These are phyloP conservation scores for Coemansia sp. DNA, from an alignment of 192 early-diverging fungal species.

Conservation along the genomic window DNA sequence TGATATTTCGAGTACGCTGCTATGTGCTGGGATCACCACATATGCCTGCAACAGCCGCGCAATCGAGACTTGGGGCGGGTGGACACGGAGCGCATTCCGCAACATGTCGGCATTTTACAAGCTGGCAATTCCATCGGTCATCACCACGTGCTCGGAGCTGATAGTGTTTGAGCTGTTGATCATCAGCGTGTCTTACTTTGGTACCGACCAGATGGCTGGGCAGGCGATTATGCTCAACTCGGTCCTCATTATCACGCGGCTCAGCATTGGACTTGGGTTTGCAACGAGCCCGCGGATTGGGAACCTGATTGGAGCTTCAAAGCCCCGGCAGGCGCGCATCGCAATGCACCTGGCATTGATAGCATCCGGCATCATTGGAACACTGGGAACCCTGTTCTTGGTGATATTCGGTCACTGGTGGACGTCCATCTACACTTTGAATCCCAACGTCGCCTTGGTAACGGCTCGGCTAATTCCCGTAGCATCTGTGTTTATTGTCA, in stretches of 20 bases:
- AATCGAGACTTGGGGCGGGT: constrained; percentile 67
- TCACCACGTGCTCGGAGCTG: constrained; percentile 74
- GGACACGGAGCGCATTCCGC: constrained; percentile 48
- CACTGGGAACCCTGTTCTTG: background rate
- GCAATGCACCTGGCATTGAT: constrained; percentile 18
- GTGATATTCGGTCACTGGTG: constrained; percentile 33
- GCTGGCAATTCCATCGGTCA: constrained; percentile 72
- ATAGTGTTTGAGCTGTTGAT: constrained; percentile 51
- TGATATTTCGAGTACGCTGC: constrained; percentile 69
- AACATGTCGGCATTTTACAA: constrained; percentile 54
- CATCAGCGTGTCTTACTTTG: constrained; percentile 57
- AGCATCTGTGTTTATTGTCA: constrained; percentile 63
- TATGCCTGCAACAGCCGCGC: constrained; percentile 63
- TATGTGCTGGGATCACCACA: constrained; percentile 60
- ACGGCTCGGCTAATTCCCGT: constrained; percentile 69
- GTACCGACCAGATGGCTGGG: constrained; percentile 56
- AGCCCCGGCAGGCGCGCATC: constrained; percentile 23
- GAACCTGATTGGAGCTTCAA: constrained; percentile 50
- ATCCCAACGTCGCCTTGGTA: constrained; percentile 66
- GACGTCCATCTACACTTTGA: constrained; percentile 62
- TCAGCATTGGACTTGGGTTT: constrained; percentile 57
- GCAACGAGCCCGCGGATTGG: constrained; percentile 57
- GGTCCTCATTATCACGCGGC: constrained; percentile 46
- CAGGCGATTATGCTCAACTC: constrained; percentile 62
- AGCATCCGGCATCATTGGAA: constrained; percentile 9